Conservation (phyloP, 2,329 filamentous ascomycete genomes). For the Claviceps humidiphila region DNA sequence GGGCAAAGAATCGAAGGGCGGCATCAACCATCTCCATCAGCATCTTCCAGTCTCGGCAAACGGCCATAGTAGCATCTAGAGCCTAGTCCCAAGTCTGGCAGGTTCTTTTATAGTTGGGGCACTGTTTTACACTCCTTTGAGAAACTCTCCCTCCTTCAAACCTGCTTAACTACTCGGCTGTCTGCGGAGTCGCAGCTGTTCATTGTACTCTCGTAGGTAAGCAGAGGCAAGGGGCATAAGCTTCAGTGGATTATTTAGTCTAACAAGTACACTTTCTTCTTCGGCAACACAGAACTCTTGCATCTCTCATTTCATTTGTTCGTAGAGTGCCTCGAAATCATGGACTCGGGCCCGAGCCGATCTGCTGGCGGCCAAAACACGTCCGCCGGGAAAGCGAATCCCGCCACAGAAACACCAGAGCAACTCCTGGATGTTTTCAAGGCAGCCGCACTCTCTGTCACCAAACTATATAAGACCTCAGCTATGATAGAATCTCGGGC, state of each 20-base stretch:
- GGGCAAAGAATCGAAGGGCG: background rate
- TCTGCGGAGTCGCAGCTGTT: slow-evolving; percentile 3
- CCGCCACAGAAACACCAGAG: slow-evolving; percentile 34
- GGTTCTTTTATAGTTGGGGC: background rate
- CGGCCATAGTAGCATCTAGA: background rate
- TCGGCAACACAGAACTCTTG: background rate
- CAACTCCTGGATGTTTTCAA: slow-evolving; percentile 81
- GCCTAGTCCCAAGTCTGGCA: background rate
- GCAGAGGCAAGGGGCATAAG: background rate
- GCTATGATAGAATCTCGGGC: slow-evolving; percentile 64
- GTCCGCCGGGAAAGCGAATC: slow-evolving; percentile 16
- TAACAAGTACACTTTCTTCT: background rate
- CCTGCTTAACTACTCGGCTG: background rate
- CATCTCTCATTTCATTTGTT: background rate
- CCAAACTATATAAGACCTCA: slow-evolving; percentile 90
- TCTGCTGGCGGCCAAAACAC: slow-evolving; percentile 6
- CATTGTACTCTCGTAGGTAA: background rate
- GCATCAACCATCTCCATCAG: background rate
- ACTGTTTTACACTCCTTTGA: too few species aligned
- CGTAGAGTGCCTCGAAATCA: background rate
- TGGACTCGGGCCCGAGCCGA: slow-evolving; percentile 8
- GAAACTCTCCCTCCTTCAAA: background rate
- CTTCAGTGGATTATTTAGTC: background rate
- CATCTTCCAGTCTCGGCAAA: background rate
- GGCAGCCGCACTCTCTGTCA: slow-evolving; percentile 82